A percentile compares a stretch with the other conserved stretches of the same genome.
Evolutionary conservation across 2,329 filamentous ascomycete genomes (phyloP).

Genomic region (Pestalotiopsis sp.): DNA sequence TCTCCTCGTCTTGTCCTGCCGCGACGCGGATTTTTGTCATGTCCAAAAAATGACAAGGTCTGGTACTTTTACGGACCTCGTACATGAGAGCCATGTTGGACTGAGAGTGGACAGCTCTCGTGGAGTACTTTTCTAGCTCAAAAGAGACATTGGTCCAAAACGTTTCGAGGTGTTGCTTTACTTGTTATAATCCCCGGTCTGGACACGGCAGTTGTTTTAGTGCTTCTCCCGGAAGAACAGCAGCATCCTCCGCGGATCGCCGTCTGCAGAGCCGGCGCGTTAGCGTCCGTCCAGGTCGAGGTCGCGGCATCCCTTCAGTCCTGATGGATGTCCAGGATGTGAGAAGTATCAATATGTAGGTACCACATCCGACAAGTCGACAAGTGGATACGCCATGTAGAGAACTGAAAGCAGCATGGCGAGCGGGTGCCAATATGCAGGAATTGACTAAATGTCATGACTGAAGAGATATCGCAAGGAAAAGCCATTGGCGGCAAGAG

Average conservation of each 20-base stretch:
- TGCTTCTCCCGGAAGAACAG: neutral
- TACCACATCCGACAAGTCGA: neutral
- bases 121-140: neutral
- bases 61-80: neutral
- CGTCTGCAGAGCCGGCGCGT: neutral
- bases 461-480: neutral
- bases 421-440: neutral
- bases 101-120: neutral
- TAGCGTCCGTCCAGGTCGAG: neutral
- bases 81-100: neutral
- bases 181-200: neutral
- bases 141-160: neutral
- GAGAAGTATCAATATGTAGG: no score
- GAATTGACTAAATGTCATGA: neutral
- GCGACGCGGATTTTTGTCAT: neutral
- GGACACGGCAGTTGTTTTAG: neutral
- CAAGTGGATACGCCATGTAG: neutral
- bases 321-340: neutral
- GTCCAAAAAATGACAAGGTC: neutral
- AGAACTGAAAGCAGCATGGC: neutral
- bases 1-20: neutral
- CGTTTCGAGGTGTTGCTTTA: neutral
- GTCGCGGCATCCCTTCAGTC: neutral
- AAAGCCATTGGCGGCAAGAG: no score
- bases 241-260: neutral